A percentile compares a stretch with the other conserved stretches of the same genome.
phyloP scores from a whole-genome alignment of 768 basidiomycete species.

The Hygrocybe coccinea region DNA sequence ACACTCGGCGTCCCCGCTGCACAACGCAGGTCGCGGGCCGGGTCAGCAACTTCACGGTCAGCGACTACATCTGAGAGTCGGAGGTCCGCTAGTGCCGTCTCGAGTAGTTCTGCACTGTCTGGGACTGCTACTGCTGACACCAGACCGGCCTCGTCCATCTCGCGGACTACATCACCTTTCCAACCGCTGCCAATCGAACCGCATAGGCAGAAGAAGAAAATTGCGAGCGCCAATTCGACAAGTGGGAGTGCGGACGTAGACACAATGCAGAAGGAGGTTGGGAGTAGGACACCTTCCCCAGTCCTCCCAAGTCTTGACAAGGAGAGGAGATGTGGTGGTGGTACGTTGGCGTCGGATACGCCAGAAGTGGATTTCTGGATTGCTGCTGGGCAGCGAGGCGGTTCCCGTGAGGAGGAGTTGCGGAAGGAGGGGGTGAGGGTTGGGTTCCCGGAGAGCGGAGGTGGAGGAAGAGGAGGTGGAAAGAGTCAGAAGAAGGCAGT shows the following conservation, averaged over 20 bases:
- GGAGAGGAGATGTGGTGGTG: conserved; percentile 17
- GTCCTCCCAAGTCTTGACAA: conserved; percentile 34
- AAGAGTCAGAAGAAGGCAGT: conserved; percentile 20
- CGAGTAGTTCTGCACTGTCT: not conserved
- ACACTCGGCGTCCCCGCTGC: not conserved
- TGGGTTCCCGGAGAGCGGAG: conserved; percentile 38
- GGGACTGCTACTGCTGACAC: not conserved
- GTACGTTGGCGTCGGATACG: conserved; percentile 43
- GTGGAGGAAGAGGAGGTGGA: conserved; percentile 22
- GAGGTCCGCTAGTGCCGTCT: not conserved
- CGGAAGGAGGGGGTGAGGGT: conserved; percentile 34
- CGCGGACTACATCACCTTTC: not conserved
- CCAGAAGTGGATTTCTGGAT: conserved; percentile 54
- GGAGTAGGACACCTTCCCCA: conserved; percentile 40
- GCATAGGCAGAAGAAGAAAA: not conserved
- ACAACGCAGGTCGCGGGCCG: not conserved
- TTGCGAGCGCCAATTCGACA: not conserved
- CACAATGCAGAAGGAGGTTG: not conserved
- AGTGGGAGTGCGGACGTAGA: too few species aligned
- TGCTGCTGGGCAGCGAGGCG: conserved; percentile 35
- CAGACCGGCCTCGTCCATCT: not conserved
- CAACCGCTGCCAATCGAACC: not conserved
- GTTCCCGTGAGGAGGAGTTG: conserved; percentile 17
- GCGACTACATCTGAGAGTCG: not conserved
- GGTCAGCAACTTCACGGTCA: not conserved